A percentile compares a stretch with the other conserved stretches of the same genome.
Evolutionary conservation across 106 monocot genomes (phyloP).

Genomic region (Narthecium ossifragum): DNA sequence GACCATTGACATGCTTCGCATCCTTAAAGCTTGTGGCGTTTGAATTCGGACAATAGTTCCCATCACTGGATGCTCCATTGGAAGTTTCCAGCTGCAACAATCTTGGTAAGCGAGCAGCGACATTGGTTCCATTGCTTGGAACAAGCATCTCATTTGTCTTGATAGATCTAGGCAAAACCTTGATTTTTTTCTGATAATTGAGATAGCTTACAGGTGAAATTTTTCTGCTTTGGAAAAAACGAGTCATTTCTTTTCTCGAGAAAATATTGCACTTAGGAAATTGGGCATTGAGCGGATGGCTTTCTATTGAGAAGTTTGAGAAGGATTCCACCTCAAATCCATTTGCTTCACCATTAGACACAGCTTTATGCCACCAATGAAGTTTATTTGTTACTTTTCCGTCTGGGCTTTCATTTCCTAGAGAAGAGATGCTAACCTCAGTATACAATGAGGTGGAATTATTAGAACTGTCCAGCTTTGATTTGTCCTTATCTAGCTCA

Average conservation of each 20-base stretch:
- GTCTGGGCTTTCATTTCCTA: conserved; percentile 14
- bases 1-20: conserved; percentile 20
- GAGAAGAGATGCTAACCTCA: conserved; percentile 1
- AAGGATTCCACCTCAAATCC: conserved; percentile 14
- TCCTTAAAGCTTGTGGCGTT: conserved; percentile 8
- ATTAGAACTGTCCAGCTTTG: too few relatives aligned
- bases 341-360: conserved; percentile 3
- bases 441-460: too few relatives aligned
- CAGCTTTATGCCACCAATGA: conserved; percentile 6
- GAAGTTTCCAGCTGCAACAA: conserved; percentile 15
- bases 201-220: conserved; percentile 51
- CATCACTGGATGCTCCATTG: conserved; percentile 21
- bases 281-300: conserved; percentile 65
- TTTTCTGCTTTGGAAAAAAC: conserved; percentile 53
- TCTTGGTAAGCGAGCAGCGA: conserved; percentile 12
- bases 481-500: conserved; percentile 13
- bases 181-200: conserved; percentile 26
- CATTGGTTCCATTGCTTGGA: conserved; percentile 19
- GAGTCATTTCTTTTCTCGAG: conserved; percentile 62
- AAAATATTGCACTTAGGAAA: conserved; percentile 83
- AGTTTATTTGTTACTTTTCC: conserved; percentile 10
- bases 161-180: conserved; percentile 12
- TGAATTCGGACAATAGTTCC: background rate
- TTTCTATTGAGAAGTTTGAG: conserved; percentile 19
- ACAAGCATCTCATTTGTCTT: conserved; percentile 2